Evolutionary conservation across 148 eudicot species (phyloP).

Genomic region (Amaranthus palmeri): DNA sequence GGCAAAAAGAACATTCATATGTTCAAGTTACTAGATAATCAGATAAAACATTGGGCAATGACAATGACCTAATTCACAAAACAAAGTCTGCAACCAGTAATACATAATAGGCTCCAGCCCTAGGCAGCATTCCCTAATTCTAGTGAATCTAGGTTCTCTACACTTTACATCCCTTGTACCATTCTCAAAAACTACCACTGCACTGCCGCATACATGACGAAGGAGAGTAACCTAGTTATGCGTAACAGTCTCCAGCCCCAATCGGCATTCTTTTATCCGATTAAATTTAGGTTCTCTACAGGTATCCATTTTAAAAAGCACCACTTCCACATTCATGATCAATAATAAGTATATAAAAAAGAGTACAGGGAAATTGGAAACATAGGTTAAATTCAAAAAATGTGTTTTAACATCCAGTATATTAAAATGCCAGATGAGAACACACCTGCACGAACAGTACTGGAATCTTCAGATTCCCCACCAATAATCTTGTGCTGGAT

Average conservation of each 20-base stretch:
- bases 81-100: too few species aligned
- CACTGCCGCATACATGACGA: too few species aligned
- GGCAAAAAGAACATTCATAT: too few species aligned
- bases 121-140: neutral
- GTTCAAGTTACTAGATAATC: too few species aligned
- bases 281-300: too few species aligned
- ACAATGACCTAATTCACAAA: too few species aligned
- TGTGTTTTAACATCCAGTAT: neutral
- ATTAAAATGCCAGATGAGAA: neutral
- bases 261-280: too few species aligned
- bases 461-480: slow-evolving; percentile 76
- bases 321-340: neutral
- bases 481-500: slow-evolving; percentile 59
- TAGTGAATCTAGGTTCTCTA: neutral
- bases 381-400: neutral
- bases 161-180: neutral
- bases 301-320: too few species aligned
- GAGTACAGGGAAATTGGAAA: neutral
- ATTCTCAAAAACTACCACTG: too few species aligned
- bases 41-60: too few species aligned
- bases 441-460: slow-evolving; percentile 87
- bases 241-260: too few species aligned
- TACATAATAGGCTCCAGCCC: neutral
- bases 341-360: neutral
- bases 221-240: too few species aligned